These are phyloP conservation scores for Hypoxylon lienhwacheense DNA, from an alignment of 495 filamentous ascomycete species.

Conservation along the genomic window DNA sequence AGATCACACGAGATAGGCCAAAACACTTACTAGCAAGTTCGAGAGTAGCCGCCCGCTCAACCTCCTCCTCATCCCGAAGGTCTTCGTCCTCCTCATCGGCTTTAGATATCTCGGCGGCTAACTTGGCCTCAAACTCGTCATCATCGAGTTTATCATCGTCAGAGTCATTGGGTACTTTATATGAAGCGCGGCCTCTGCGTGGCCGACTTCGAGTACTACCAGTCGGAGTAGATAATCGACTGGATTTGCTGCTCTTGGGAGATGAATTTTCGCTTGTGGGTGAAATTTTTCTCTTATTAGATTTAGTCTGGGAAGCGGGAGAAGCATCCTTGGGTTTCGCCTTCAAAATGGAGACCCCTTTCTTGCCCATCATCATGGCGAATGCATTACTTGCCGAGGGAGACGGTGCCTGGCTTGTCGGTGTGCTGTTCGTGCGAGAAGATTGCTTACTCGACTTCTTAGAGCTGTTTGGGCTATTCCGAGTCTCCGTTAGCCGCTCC, in stretches of 20 bases:
- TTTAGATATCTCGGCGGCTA: constrained; percentile 64
- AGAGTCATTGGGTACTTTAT: constrained; percentile 53
- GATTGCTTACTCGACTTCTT: constrained; percentile 41
- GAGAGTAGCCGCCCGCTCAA: constrained; percentile 69
- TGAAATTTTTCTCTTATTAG: constrained; percentile 51
- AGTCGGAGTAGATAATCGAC: constrained; percentile 68
- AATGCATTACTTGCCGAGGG: constrained; percentile 47
- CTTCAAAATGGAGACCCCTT: constrained; percentile 24
- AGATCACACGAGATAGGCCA: neutral
- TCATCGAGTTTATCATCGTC: constrained; percentile 77
- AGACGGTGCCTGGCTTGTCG: constrained; percentile 20
- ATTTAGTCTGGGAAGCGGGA: constrained; percentile 27
- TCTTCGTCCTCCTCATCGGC: constrained; percentile 53
- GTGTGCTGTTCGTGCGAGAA: constrained; percentile 41
- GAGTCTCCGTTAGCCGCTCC: constrained; percentile 60
- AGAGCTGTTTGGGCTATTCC: constrained; percentile 43
- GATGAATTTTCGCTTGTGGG: constrained; percentile 37
- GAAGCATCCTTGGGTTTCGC: constrained; percentile 22
- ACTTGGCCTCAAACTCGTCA: constrained; percentile 68
- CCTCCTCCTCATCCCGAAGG: constrained; percentile 57
- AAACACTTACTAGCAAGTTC: constrained; percentile 70
- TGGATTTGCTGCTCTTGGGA: constrained; percentile 73
- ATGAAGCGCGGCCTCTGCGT: constrained; percentile 45
- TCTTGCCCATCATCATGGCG: constrained; percentile 52
- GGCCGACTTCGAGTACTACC: constrained; percentile 50